Conservation (phyloP, 176 grass and related monocot species). For the Calamus simplicifolius region DNA sequence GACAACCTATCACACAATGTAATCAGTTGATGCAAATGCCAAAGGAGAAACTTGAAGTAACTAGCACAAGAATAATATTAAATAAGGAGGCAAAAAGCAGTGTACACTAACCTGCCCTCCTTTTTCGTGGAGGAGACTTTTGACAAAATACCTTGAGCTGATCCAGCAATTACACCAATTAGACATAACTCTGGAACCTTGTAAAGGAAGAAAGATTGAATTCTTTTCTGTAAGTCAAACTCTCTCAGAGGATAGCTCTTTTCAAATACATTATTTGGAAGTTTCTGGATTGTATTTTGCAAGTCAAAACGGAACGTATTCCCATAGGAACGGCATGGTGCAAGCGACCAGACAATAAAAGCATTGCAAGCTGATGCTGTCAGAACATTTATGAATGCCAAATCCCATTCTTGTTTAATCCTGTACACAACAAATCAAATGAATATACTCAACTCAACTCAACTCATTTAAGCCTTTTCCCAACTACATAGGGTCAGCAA, state of each 20-base stretch:
- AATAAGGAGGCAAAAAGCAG: not conserved
- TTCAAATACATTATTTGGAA: slow-evolving; percentile 97
- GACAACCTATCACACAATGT: slow-evolving; percentile 51
- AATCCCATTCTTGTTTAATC: slow-evolving; percentile 90
- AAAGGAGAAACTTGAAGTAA: not conserved
- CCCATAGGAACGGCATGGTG: slow-evolving; percentile 95
- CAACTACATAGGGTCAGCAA: too few relatives aligned
- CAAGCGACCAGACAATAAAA: slow-evolving; percentile 77
- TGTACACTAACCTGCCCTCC: slow-evolving; percentile 44
- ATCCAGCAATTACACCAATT: slow-evolving; percentile 64
- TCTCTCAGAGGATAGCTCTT: slow-evolving; percentile 92
- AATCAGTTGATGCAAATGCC: slow-evolving; percentile 4
- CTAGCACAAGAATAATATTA: slow-evolving; percentile 4
- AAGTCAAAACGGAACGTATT: slow-evolving; percentile 82
- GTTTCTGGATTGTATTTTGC: slow-evolving; percentile 93
- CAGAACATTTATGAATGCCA: slow-evolving; percentile 72
- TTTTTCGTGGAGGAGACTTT: slow-evolving; percentile 60
- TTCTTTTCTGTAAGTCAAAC: slow-evolving; percentile 80
- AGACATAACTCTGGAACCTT: slow-evolving; percentile 82
- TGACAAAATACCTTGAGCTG: slow-evolving; percentile 60
- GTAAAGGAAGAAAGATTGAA: slow-evolving; percentile 63
- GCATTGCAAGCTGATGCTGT: slow-evolving; percentile 78
- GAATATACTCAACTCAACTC: too few relatives aligned
- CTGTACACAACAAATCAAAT: slow-evolving; percentile 28
- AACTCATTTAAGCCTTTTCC: too few relatives aligned